Base-by-base conservation (phyloP, 1,284 basidiomycete species). In the Phaffia rhodozyma region DNA sequence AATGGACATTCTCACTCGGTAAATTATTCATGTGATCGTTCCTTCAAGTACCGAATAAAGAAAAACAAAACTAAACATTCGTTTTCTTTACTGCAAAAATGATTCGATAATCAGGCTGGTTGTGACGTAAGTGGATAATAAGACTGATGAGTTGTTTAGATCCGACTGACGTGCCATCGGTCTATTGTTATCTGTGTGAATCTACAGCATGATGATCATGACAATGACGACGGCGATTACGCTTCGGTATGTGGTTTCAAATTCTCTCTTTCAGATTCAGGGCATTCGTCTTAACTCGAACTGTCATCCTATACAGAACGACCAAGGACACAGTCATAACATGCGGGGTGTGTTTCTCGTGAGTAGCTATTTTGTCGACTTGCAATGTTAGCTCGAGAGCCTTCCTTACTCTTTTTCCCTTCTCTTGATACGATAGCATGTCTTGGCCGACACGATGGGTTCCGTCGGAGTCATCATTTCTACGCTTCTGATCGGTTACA, bases 331-430 rank as follows among this genome's bases (percentile, higher is more conserved):
- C 71, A 91, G 88, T 74, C 91, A 98, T 76, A 98, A 98, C 74
- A 99, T 99, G 96, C 87, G 92, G 56, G 96, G 96, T n/a, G 92
- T 98, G 18, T 98, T 98, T 74, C 77, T 98, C 66, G 89, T 91
- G 74, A 71, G 85, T 77, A 27, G 29, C 11, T 7, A 34, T 43
- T 47, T 49, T 25, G 7, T 58, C 53, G 38, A n/a, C 50, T 48
- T 16, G 2, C 38, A 43, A 7, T 16, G 2, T 43, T 16, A 43
- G 38, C 2, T 51, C 29, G 34, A 43, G 13, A 7, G 13, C 13
- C 1, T 54, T 51, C 13, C 23, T 51, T n/a, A 56, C n/a, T 61
- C 18, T 62, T 61, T 38, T 59, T 49, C 38, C n/a, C 48, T 54
- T 55, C 51, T 48, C 57, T 27, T 30, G 20, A 21, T n/a, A 21